Percentiles rank a stretch among this genome's conserved stretches.
phyloP scores from a whole-genome alignment of 495 filamentous ascomycete species.

The Rusavskia elegans region DNA sequence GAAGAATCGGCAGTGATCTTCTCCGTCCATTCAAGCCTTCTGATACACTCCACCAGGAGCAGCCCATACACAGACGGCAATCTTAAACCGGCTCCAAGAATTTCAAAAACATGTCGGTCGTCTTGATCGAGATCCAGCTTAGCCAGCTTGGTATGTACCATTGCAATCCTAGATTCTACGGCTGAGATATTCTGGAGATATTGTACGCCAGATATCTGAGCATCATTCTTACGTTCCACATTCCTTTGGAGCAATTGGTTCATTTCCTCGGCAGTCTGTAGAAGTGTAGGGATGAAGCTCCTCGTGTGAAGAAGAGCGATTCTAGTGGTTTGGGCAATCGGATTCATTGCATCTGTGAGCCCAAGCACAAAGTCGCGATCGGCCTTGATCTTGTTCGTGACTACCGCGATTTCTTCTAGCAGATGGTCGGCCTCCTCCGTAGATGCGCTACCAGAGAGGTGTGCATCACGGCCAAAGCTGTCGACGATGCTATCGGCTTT shows the following conservation, averaged over 20 bases:
- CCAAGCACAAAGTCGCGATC: slow-evolving; percentile 69
- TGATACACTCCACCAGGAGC: slow-evolving; percentile 68
- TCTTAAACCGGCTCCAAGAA: slow-evolving; percentile 56
- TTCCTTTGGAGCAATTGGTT: slow-evolving; percentile 52
- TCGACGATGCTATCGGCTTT: slow-evolving; percentile 23
- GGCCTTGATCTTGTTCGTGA: slow-evolving; percentile 70
- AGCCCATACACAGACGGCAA: slow-evolving; percentile 82
- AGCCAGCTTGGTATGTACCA: slow-evolving; percentile 52
- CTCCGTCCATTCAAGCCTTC: slow-evolving; percentile 76
- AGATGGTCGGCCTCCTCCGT: slow-evolving; percentile 33
- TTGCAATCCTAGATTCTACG: slow-evolving; percentile 56
- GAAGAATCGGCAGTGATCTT: slow-evolving; percentile 76
- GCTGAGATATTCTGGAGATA: slow-evolving; percentile 68
- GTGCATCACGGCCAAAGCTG: slow-evolving; percentile 23
- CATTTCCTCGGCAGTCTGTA: slow-evolving; percentile 57
- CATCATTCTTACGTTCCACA: slow-evolving; percentile 43
- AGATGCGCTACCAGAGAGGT: slow-evolving; percentile 16
- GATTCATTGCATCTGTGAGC: slow-evolving; percentile 50
- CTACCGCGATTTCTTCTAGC: slow-evolving; percentile 69
- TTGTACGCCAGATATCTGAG: slow-evolving; percentile 40
- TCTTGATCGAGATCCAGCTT: slow-evolving; percentile 53
- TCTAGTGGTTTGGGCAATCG: slow-evolving; percentile 66
- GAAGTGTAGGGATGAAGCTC: slow-evolving; percentile 68
- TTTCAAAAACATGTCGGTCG: slow-evolving; percentile 55
- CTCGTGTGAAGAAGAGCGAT: slow-evolving; percentile 76